These are phyloP conservation scores for Tetrastigma voinierianum DNA, from an alignment of 164 flowering plant genomes.

Conservation along the genomic window DNA sequence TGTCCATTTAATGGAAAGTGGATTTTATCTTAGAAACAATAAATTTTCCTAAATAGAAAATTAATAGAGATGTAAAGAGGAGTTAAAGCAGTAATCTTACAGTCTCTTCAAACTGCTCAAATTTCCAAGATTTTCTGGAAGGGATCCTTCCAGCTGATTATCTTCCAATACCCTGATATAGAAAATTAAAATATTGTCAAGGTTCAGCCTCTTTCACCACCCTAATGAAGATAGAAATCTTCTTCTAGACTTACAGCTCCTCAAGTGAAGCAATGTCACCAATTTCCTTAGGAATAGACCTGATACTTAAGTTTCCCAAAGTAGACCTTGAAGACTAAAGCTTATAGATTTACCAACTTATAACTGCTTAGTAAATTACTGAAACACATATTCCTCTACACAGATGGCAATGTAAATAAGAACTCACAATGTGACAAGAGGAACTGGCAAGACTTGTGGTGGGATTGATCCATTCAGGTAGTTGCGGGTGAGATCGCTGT, in stretches of 20 bases:
- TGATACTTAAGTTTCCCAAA: conserved; percentile 72
- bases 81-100: conserved; percentile 30
- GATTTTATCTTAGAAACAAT: neutral
- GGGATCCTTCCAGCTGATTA: conserved; percentile 46
- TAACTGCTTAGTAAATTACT: neutral
- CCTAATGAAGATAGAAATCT: neutral
- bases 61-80: neutral
- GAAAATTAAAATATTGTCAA: neutral
- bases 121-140: conserved; percentile 51
- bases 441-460: conserved; percentile 36
- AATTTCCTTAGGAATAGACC: conserved; percentile 53
- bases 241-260: conserved; percentile 45
- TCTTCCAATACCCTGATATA: conserved; percentile 52
- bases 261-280: conserved; percentile 50
- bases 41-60: neutral
- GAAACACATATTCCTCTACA: neutral
- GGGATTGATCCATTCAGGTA: conserved; percentile 59
- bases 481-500: conserved; percentile 75
- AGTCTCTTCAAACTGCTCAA: conserved; percentile 46
- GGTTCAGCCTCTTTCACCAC: no score
- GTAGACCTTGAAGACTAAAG: conserved; percentile 39
- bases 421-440: conserved; percentile 63
- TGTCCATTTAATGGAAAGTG: no score
- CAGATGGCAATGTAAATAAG: neutral
- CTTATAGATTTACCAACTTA: neutral